A percentile compares a stretch with the other conserved stretches of the same genome.
These are phyloP conservation scores for Pseudozyma tsukubaensis DNA, from an alignment of 1,284 basidiomycete genomes.

Conservation along the genomic window DNA sequence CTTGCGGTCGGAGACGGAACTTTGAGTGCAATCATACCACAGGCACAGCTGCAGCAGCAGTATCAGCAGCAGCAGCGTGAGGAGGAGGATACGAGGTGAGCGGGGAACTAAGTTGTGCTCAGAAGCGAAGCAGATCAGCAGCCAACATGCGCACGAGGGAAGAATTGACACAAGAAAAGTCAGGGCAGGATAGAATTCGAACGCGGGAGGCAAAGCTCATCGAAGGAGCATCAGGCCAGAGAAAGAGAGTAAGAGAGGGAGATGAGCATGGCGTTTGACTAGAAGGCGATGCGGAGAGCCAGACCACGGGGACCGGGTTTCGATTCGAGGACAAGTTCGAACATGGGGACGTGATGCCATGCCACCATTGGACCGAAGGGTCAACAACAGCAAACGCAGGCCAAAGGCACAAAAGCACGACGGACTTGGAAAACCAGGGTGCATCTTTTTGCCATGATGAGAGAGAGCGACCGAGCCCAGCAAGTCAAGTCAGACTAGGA, in stretches of 20 bases:
- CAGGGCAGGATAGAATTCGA: constrained; percentile 1
- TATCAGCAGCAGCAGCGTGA: background rate
- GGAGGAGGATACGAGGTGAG: constrained; percentile 7
- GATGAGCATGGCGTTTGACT: constrained; percentile 8
- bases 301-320: constrained; percentile 16
- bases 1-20: constrained; percentile 42
- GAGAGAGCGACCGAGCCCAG: no score
- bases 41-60: constrained; percentile 6
- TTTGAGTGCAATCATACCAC: constrained; percentile 23
- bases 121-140: constrained; percentile 17
- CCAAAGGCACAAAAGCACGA: background rate
- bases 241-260: background rate
- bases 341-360: no score
- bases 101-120: constrained; percentile 27
- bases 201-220: no score
- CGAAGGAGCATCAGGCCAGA: no score
- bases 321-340: no score
- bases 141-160: constrained; percentile 16
- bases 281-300: constrained; percentile 15
- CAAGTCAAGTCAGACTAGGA: no score
- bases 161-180: background rate
- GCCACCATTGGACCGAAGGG: constrained; percentile 1
- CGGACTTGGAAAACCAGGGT: background rate
- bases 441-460: no score
- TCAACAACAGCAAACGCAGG: background rate